Evolutionary conservation across 192 early-diverging fungal species (phyloP), one percentile per base, ranked within the genome.

Genomic region (Tieghemiomyces parasiticus): DNA sequence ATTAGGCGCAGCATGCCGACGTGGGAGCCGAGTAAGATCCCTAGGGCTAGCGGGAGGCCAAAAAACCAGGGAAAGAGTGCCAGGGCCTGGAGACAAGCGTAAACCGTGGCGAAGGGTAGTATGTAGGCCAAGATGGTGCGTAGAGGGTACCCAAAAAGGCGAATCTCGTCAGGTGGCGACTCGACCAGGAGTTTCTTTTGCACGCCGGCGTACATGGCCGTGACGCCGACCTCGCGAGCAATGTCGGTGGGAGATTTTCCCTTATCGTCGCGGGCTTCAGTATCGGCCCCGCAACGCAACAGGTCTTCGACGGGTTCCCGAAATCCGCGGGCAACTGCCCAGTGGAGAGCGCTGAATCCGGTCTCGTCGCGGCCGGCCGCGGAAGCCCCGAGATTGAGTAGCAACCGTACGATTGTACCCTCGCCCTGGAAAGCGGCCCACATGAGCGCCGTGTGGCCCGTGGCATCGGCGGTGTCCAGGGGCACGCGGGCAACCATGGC

Each of bases 401-500:
- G 69, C 33, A 87, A 71, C 50, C 84, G 77, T 10, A 90, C 74
- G 30, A 81, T 77, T 26, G 80, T 60, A 32, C 81, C 75, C 67
- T 89, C 87, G 1, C 85, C 86, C 66, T 91, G 86, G 65, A 94
- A 97, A 0, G 87, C 84, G 1, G 88, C 83, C 95, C 95, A 98
- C 89, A 95, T 95, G 28, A 98, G 73, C 47, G 88, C 75, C 14
- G 95, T 98, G 33, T 90, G 81, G 30, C 84, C 85, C 52, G 88
- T 74, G 2, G 74, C 69, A 60, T 98, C 95, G 4, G 71, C 66
- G 0, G 67, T 53, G 64, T 98, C 89, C 3, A 90, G 76, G 52
- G 84, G 83, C 64, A 86, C 77, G 1, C 80, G 66, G 50, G 74
- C 88, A 4, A 78, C 69, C 59, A 79, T 73, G 9, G 90, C 68